Percentiles rank a stretch among this genome's conserved stretches.
These are phyloP conservation scores for Benincasa hispida DNA, from an alignment of 306 rosid species.

Conservation along the genomic window DNA sequence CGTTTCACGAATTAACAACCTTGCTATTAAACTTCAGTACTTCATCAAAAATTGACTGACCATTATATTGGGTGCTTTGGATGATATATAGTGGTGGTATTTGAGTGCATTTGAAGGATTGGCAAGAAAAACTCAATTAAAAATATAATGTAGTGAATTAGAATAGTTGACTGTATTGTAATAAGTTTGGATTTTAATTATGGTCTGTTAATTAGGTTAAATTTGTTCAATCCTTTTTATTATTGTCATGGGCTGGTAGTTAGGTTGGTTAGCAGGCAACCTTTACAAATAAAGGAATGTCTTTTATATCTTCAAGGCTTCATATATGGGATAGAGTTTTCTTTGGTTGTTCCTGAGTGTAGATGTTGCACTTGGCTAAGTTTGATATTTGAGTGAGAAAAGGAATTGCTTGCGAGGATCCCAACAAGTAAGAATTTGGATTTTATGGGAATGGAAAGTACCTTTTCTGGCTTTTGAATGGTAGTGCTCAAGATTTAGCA, in stretches of 20 bases:
- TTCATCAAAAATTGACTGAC: neutral
- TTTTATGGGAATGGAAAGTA: neutral
- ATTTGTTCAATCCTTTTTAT: neutral
- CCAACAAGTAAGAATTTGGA: neutral
- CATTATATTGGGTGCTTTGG: neutral
- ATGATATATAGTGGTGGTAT: neutral
- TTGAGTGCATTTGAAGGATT: neutral
- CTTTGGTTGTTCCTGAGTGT: neutral
- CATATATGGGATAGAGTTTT: neutral
- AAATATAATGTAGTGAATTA: neutral
- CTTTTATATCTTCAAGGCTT: neutral
- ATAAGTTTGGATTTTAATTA: neutral
- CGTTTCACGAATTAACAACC: no score
- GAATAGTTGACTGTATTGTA: neutral
- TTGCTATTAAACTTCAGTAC: neutral
- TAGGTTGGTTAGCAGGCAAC: neutral
- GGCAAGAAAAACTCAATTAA: neutral
- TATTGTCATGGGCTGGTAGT: neutral
- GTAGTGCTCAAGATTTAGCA: neutral
- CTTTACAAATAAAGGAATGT: neutral
- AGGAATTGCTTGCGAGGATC: neutral
- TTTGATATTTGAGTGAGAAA: neutral
- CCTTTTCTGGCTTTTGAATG: neutral
- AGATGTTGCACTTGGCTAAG: neutral
- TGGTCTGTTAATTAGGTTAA: neutral